Conservation (phyloP, 129 eudicot species). For the sunflower (Helianthus annuus) region HanXRQr2.0-SUNRISE NC_035449.2:124405953-124406452, state of each 20-base stretch:
- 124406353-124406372: slow-evolving; percentile 8
- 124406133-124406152: no score
- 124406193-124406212: neutral
- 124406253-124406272: slow-evolving; percentile 9
- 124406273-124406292: slow-evolving; percentile 2
- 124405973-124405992: neutral
- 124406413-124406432: neutral
- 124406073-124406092: no score
- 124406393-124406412: neutral
- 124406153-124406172: no score
- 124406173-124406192: neutral
- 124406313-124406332: slow-evolving; percentile 14
- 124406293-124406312: neutral
- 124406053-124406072: no score
- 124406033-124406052: no score
- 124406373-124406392: slow-evolving; percentile 12
- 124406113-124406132: no score
- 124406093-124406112: no score
- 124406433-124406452: neutral
- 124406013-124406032: neutral
- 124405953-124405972: neutral
- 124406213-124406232: slow-evolving; percentile 14
- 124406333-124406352: slow-evolving; percentile 1
- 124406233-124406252: slow-evolving; percentile 8
- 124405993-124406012: neutral